Evolutionary conservation across 2,329 filamentous ascomycete species (phyloP).

Genomic region (Microcyclospora pomicola): DNA sequence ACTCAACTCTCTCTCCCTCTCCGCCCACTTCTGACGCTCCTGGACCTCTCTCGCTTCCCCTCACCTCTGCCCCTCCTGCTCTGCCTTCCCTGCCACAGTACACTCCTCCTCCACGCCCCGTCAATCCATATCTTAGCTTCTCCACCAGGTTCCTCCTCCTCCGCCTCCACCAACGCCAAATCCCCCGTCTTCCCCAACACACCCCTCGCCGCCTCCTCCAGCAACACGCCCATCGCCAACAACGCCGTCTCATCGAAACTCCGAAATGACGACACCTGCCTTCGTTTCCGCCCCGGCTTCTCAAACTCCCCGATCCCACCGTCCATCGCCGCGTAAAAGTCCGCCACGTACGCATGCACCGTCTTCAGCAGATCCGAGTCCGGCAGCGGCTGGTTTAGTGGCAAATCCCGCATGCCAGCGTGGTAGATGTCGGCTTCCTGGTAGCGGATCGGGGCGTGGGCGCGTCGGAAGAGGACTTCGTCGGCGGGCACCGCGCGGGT

Average conservation of each 20-base stretch:
- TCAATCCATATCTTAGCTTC: neutral
- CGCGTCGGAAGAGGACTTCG: conserved; percentile 54
- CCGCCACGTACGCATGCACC: conserved; percentile 53
- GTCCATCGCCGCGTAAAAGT: conserved; percentile 42
- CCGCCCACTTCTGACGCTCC: too few species aligned
- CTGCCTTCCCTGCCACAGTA: neutral
- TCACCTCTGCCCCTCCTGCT: too few species aligned
- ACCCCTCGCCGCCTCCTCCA: conserved; percentile 55
- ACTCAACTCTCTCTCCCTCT: too few species aligned
- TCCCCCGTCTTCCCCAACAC: conserved; percentile 52
- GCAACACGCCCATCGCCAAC: conserved; percentile 57
- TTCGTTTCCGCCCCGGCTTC: conserved; percentile 7
- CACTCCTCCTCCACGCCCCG: neutral
- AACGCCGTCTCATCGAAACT: conserved; percentile 70
- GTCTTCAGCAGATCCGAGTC: conserved; percentile 56
- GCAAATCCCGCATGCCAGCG: conserved; percentile 41
- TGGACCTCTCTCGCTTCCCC: too few species aligned
- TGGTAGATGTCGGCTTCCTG: conserved; percentile 60
- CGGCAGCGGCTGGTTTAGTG: conserved; percentile 41
- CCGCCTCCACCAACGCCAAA: conserved; percentile 54
- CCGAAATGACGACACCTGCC: conserved; percentile 27
- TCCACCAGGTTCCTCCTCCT: conserved; percentile 13
- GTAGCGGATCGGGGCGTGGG: conserved; percentile 51
- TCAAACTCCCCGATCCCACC: too few species aligned
- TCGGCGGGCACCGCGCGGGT: conserved; percentile 45